Conservation (phyloP, 768 basidiomycete genomes). For the Calvatia gigantea region DNA sequence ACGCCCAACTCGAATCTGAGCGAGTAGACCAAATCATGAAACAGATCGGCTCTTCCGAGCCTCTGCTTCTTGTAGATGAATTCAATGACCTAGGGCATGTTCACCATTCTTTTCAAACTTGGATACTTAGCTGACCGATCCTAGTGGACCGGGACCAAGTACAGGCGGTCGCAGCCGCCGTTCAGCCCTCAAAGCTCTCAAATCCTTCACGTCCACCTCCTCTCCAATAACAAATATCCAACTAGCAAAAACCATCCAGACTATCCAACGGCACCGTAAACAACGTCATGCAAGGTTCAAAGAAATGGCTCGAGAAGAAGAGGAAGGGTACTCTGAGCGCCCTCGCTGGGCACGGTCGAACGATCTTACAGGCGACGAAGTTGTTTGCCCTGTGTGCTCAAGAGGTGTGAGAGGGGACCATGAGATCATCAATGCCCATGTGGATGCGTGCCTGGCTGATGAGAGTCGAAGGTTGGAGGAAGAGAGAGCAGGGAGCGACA, state of each 20-base stretch:
- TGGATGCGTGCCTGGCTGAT: slow-evolving; percentile 74
- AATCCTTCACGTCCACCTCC: slow-evolving; percentile 25
- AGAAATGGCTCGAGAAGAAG: slow-evolving; percentile 63
- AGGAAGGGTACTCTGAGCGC: slow-evolving; percentile 33
- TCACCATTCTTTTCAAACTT: neutral
- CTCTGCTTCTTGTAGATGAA: slow-evolving; percentile 40
- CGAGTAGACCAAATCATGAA: slow-evolving; percentile 66
- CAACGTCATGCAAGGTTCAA: slow-evolving; percentile 64
- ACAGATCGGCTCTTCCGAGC: slow-evolving; percentile 59
- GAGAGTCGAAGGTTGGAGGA: slow-evolving; percentile 42
- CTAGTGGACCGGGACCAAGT: slow-evolving; percentile 27
- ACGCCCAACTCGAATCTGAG: slow-evolving; percentile 62
- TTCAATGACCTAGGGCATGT: slow-evolving; percentile 51
- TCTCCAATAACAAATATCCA: slow-evolving; percentile 20
- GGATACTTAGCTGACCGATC: neutral
- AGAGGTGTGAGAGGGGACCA: slow-evolving; percentile 56
- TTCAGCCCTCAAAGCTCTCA: slow-evolving; percentile 37
- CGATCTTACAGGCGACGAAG: slow-evolving; percentile 30
- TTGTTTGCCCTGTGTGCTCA: slow-evolving; percentile 71
- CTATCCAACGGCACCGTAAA: slow-evolving; percentile 68
- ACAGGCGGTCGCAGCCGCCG: slow-evolving; percentile 31
- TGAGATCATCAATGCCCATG: slow-evolving; percentile 75
- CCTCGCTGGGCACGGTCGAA: slow-evolving; percentile 26
- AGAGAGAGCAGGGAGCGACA: slow-evolving; percentile 33
- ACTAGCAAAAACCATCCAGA: slow-evolving; percentile 52